These are phyloP conservation scores for Coemansia sp. DNA, from an alignment of 192 early-diverging fungal species.

Conservation along the genomic window DNA sequence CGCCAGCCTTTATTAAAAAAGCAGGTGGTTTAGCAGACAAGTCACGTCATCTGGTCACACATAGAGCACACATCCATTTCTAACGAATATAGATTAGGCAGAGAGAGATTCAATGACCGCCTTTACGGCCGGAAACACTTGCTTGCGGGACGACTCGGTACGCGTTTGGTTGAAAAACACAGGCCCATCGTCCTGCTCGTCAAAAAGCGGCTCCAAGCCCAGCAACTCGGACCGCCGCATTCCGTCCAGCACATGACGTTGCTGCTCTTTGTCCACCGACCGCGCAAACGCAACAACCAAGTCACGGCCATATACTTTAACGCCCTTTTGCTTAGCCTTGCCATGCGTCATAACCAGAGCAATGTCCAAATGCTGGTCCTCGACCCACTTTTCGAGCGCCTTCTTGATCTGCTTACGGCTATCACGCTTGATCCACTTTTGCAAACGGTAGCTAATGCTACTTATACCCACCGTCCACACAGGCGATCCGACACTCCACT, in stretches of 20 bases:
- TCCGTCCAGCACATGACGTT: slow-evolving; percentile 4
- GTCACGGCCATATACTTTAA: slow-evolving; percentile 41
- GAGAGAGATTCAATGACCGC: slow-evolving; percentile 19
- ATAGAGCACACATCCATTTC: no score
- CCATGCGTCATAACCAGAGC: slow-evolving; percentile 51
- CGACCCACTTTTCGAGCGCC: slow-evolving; percentile 27
- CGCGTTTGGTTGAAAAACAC: slow-evolving; percentile 20
- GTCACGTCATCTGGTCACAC: no score
- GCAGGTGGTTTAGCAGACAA: no score
- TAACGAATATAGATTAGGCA: background rate
- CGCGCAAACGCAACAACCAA: slow-evolving; percentile 23
- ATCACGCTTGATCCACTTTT: slow-evolving; percentile 53
- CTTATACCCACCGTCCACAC: slow-evolving; percentile 47
- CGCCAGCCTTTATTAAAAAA: no score
- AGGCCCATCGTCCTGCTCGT: background rate
- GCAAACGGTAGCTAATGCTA: slow-evolving; percentile 38
- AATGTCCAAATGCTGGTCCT: slow-evolving; percentile 26
- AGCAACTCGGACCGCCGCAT: slow-evolving; percentile 10
- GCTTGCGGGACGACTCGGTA: slow-evolving; percentile 39
- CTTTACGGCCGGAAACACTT: slow-evolving; percentile 45
- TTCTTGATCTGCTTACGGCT: slow-evolving; percentile 14
- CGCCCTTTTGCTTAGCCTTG: slow-evolving; percentile 22
- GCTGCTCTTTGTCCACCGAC: background rate
- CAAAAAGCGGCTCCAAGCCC: slow-evolving; percentile 1
- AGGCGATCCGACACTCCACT: slow-evolving; percentile 29